These are phyloP conservation scores for Hypoxylon trugodes DNA, from an alignment of 495 filamentous ascomycete genomes.

Conservation along the genomic window DNA sequence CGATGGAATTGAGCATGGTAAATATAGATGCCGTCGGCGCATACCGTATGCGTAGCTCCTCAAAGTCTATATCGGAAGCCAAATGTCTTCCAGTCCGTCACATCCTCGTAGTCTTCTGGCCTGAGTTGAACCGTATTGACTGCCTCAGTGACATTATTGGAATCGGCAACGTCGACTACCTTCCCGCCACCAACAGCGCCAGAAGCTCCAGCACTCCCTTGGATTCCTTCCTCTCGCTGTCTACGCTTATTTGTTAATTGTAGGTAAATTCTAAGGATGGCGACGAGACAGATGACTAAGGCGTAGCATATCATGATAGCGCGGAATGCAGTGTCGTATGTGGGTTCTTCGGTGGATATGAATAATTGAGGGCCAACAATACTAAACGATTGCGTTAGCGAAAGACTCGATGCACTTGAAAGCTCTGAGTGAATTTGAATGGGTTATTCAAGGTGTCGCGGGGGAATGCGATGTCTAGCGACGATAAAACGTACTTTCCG, in stretches of 20 bases:
- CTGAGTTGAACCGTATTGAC: slow-evolving; percentile 50
- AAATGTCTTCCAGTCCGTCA: slow-evolving; percentile 60
- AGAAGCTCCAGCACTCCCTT: slow-evolving; percentile 51
- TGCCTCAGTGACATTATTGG: slow-evolving; percentile 44
- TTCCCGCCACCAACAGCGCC: slow-evolving; percentile 56
- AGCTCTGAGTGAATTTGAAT: no score
- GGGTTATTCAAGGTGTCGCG: no score
- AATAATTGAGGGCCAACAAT: slow-evolving; percentile 50
- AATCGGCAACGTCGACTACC: slow-evolving; percentile 38
- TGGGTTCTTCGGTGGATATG: slow-evolving; percentile 41
- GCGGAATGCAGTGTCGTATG: slow-evolving; percentile 56
- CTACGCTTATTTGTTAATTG: slow-evolving; percentile 51
- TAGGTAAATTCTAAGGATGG: slow-evolving; percentile 54
- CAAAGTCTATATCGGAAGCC: slow-evolving; percentile 63
- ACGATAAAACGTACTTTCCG: slow-evolving; percentile 62
- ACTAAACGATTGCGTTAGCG: slow-evolving; percentile 9
- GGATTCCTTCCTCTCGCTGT: slow-evolving; percentile 51
- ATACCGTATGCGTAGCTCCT: no score
- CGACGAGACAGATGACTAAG: slow-evolving; percentile 49
- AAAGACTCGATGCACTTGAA: no score
- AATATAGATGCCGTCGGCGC: no score
- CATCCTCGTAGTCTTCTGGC: slow-evolving; percentile 59
- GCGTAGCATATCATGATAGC: slow-evolving; percentile 63
- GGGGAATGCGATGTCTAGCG: slow-evolving; percentile 24
- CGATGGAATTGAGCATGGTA: no score